Evolutionary conservation across 805 yeast species (phyloP).

Genomic region (Teunomyces funiuensis): DNA sequence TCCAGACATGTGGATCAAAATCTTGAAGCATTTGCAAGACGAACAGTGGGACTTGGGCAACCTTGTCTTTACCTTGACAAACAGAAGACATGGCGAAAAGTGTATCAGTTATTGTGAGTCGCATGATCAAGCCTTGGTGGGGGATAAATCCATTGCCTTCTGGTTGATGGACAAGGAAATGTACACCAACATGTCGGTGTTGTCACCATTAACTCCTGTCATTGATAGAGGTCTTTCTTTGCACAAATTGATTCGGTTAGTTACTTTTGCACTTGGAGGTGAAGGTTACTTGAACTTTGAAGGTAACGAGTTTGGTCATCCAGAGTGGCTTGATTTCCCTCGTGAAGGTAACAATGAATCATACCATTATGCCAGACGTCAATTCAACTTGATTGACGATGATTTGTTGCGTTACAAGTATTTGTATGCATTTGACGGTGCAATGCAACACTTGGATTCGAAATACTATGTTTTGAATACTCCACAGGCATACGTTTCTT

Average conservation of each 20-base stretch:
- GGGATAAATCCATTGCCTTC: slow-evolving; percentile 93
- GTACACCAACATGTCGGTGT: slow-evolving; percentile 90
- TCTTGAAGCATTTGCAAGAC: slow-evolving; percentile 77
- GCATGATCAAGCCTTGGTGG: slow-evolving; percentile 96
- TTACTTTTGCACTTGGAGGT: slow-evolving; percentile 92
- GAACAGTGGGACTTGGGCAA: slow-evolving; percentile 90
- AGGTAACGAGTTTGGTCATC: slow-evolving; percentile 98
- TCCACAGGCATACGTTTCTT: slow-evolving; percentile 78
- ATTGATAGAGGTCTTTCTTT: slow-evolving; percentile 88
- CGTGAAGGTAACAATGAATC: slow-evolving; percentile 84
- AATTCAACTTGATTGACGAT: slow-evolving; percentile 84
- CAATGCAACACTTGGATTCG: slow-evolving; percentile 76
- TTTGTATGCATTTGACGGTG: slow-evolving; percentile 78
- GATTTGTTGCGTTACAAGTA: slow-evolving; percentile 74
- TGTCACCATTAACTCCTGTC: slow-evolving; percentile 70
- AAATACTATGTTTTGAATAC: slow-evolving; percentile 67
- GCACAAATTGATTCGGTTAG: slow-evolving; percentile 85
- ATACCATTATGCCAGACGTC: slow-evolving; percentile 93
- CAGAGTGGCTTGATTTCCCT: slow-evolving; percentile 98
- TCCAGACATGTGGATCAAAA: slow-evolving; percentile 99
- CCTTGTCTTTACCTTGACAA: slow-evolving; percentile 79
- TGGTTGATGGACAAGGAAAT: slow-evolving; percentile 99
- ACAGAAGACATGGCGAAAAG: slow-evolving; percentile 83
- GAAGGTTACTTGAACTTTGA: slow-evolving; percentile 95
- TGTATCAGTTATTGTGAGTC: slow-evolving; percentile 93